Base-by-base conservation (phyloP, 2,329 filamentous ascomycete species). In the Curvularia hawaiiensis region DNA sequence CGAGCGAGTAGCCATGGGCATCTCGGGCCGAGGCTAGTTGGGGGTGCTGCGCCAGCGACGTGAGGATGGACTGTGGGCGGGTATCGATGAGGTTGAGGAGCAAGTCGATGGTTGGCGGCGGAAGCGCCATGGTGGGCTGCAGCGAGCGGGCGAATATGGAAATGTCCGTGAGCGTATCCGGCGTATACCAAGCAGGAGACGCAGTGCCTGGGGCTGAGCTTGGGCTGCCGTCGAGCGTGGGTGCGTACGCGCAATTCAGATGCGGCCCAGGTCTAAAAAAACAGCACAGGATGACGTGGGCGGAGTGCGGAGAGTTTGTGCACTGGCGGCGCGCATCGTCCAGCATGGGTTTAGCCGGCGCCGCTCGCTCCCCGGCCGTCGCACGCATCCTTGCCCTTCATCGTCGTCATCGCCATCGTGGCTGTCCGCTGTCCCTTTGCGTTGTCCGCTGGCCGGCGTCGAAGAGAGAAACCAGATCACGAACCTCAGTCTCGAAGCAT, bases 1-100 rank as follows among this genome's bases (percentile, higher is more conserved):
- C 81, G 26, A 98, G 86, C 46, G 92, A 96, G 80, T 99, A 99
- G 69, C 95, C 95, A 71, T 97, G 90, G 58, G 90, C 87, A 77
- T 99, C 95, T 79, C 96, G 91, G 51, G 84, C 80, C 2, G 88
- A 85, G 52, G 95, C 94, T 52, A 96, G 82, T n/a, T 85, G 78
- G 33, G 92, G 91, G 65, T 92, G 85, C 60, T 87, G 81, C 62
- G 85, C 85, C 51, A 99, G 87, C 65, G 93, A 86, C 56, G 87
- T 81, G 60, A 97, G 82, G 53, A 99, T 86, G 44, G 85, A 82
- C 41, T 86, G 79, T 50, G 89, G 90, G 70, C 92, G 89, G 75
- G 97, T 94, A 59, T 94, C 91, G 40, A 93, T 94, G 48, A 83
- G 77, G 62, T 81, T 82, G 46, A 83, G 75, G 26, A 83, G 77